These are phyloP conservation scores for Backusella circina DNA, from an alignment of 192 early-diverging fungal genomes.

Conservation along the genomic window DNA sequence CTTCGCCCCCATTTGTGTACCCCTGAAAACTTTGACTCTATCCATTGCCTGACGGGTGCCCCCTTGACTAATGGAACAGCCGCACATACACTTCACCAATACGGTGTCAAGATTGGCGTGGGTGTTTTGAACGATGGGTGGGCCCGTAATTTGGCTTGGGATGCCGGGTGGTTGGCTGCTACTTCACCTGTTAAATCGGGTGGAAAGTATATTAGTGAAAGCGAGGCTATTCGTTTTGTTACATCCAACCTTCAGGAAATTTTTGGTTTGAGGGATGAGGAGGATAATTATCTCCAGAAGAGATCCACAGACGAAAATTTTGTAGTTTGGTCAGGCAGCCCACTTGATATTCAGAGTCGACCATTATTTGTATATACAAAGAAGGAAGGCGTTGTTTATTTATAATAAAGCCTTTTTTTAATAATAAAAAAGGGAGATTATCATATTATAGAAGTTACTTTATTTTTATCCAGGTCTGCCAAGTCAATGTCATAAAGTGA, in stretches of 20 bases:
- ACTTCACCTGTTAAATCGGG: slow-evolving; percentile 29
- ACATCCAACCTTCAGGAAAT: slow-evolving; percentile 71
- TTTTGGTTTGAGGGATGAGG: slow-evolving; percentile 40
- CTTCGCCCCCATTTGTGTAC: slow-evolving; percentile 61
- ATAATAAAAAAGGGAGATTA: not conserved
- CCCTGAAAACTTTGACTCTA: slow-evolving; percentile 56
- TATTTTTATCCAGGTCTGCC: not conserved
- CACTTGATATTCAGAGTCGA: slow-evolving; percentile 56
- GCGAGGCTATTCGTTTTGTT: slow-evolving; percentile 65
- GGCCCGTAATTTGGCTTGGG: slow-evolving; percentile 68
- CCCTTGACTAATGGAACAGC: slow-evolving; percentile 49
- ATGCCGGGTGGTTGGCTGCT: slow-evolving; percentile 64
- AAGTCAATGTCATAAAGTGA: not conserved
- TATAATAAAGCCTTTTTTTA: not conserved
- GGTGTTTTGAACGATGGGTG: slow-evolving; percentile 48
- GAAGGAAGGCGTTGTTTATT: slow-evolving; percentile 1
- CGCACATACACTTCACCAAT: slow-evolving; percentile 46
- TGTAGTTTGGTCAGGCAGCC: slow-evolving; percentile 60
- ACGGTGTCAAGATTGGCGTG: slow-evolving; percentile 60
- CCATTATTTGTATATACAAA: slow-evolving; percentile 14
- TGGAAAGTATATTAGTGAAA: slow-evolving; percentile 39
- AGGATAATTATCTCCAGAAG: slow-evolving; percentile 13
- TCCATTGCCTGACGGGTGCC: slow-evolving; percentile 55
- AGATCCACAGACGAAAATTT: slow-evolving; percentile 28
- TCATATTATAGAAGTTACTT: not conserved